phyloP scores from a whole-genome alignment of 306 rosid genomes.

The Quillaja saponaria region DNA sequence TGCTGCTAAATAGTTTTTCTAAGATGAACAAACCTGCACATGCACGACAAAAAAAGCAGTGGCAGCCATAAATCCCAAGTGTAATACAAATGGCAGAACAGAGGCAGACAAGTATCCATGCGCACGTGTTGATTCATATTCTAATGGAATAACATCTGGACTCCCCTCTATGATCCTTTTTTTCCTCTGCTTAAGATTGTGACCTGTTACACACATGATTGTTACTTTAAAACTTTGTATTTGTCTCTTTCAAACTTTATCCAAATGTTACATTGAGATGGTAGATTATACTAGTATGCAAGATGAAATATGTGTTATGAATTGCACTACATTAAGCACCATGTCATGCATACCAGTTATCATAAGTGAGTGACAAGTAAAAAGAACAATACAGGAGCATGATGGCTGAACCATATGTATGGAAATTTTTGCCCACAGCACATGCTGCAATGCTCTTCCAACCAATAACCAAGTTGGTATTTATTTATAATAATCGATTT shows the following conservation, averaged over 20 bases:
- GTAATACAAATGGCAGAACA: slow-evolving; percentile 78
- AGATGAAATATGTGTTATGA: slow-evolving; percentile 12
- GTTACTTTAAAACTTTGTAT: too few species aligned
- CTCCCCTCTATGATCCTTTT: slow-evolving; percentile 27
- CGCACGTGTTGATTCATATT: slow-evolving; percentile 35
- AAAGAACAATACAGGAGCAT: slow-evolving; percentile 13
- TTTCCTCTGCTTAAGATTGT: slow-evolving; percentile 56
- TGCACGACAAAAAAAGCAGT: slow-evolving; percentile 87
- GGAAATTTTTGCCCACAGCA: too few species aligned
- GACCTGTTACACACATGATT: slow-evolving; percentile 31
- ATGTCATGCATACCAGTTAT: slow-evolving; percentile 13
- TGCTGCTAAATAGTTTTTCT: too few species aligned
- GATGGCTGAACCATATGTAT: slow-evolving; percentile 1
- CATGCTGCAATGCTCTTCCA: too few species aligned
- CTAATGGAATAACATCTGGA: slow-evolving; percentile 25
- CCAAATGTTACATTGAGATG: too few species aligned
- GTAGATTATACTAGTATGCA: slow-evolving; percentile 1
- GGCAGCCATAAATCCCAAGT: slow-evolving; percentile 77
- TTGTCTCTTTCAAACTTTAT: too few species aligned
- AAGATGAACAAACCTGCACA: slow-evolving; percentile 72
- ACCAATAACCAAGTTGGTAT: too few species aligned
- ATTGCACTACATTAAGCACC: slow-evolving; percentile 12
- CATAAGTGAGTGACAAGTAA: slow-evolving; percentile 17
- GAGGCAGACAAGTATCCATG: slow-evolving; percentile 63
- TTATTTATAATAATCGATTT: too few species aligned